A percentile compares a stretch with the other conserved stretches of the same genome.
Evolutionary conservation across 192 early-diverging fungal species (phyloP).

Genomic region (Thamnidium elegans): DNA sequence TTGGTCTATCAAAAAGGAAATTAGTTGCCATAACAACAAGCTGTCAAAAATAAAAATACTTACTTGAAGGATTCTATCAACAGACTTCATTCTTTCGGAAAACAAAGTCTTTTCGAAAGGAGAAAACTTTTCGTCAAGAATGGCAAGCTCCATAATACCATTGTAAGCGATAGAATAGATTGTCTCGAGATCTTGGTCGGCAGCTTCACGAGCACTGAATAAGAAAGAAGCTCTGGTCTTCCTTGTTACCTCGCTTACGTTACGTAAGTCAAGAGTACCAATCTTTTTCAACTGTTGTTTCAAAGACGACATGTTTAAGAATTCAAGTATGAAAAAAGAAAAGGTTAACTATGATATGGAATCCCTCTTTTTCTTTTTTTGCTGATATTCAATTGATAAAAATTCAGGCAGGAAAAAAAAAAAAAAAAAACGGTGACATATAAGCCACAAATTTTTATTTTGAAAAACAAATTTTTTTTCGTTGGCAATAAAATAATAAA

Average conservation of each 20-base stretch:
- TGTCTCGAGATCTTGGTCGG: conserved; percentile 84
- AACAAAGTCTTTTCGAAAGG: conserved; percentile 75
- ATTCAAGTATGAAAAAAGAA: too few species aligned
- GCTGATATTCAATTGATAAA: too few species aligned
- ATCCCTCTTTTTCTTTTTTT: too few species aligned
- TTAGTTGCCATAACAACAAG: too few species aligned
- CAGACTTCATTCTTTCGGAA: conserved; percentile 71
- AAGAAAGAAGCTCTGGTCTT: conserved; percentile 74
- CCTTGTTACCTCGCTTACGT: conserved; percentile 51
- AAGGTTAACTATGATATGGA: too few species aligned
- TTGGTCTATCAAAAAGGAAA: conserved; percentile 53
- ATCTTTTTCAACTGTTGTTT: conserved; percentile 64
- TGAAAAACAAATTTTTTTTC: too few species aligned
- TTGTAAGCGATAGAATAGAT: conserved; percentile 80
- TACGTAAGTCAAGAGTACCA: conserved; percentile 56
- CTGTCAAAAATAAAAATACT: background rate
- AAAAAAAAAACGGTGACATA: too few species aligned
- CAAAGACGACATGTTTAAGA: conserved; percentile 38
- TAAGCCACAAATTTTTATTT: too few species aligned
- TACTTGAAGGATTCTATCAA: conserved; percentile 77
- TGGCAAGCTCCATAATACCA: conserved; percentile 73
- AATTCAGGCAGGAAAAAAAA: too few species aligned
- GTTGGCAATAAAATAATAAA: too few species aligned
- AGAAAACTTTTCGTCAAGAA: conserved; percentile 61
- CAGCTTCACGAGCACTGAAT: conserved; percentile 79